Evolutionary conservation across 2,329 filamentous ascomycete genomes (phyloP).

Genomic region (Sporothrix pallida): DNA sequence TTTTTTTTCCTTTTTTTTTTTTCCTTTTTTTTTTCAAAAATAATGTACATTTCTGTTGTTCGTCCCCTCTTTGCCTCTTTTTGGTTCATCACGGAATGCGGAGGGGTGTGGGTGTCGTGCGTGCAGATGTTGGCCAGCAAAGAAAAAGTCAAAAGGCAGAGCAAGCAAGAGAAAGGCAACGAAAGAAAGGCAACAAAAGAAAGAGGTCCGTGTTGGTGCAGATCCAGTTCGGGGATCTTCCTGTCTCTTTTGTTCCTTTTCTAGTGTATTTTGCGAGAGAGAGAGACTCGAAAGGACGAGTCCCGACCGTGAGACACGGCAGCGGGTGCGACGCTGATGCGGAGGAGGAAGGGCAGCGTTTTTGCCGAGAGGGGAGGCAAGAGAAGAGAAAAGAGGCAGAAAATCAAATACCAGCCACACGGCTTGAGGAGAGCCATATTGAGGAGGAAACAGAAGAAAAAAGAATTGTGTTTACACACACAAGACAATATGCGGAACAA

Average conservation of each 20-base stretch:
- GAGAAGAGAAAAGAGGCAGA: neutral
- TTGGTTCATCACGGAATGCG: neutral
- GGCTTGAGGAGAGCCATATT: no score
- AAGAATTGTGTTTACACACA: no score
- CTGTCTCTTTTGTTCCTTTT: neutral
- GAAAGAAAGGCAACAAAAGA: neutral
- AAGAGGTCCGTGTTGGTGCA: constrained; percentile 29
- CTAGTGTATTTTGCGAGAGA: no score
- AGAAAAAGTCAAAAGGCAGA: no score
- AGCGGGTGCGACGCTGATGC: constrained; percentile 8
- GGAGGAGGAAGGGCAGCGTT: neutral
- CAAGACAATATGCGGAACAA: neutral
- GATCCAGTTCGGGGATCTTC: constrained; percentile 7
- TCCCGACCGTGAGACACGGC: constrained; percentile 10
- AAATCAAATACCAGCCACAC: neutral
- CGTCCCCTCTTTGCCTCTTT: neutral
- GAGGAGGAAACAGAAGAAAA: no score
- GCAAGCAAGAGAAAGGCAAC: no score
- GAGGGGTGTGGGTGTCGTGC: constrained; percentile 5
- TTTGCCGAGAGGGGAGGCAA: no score
- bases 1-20: no score
- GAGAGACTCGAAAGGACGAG: neutral
- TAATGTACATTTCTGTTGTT: neutral
- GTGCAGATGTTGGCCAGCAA: neutral
- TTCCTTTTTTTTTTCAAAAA: no score